Percentiles rank a stretch among this genome's conserved stretches.
These are phyloP conservation scores for Nannizziopsis arthrosporioides DNA, from an alignment of 2,329 filamentous ascomycete genomes.

Conservation along the genomic window DNA sequence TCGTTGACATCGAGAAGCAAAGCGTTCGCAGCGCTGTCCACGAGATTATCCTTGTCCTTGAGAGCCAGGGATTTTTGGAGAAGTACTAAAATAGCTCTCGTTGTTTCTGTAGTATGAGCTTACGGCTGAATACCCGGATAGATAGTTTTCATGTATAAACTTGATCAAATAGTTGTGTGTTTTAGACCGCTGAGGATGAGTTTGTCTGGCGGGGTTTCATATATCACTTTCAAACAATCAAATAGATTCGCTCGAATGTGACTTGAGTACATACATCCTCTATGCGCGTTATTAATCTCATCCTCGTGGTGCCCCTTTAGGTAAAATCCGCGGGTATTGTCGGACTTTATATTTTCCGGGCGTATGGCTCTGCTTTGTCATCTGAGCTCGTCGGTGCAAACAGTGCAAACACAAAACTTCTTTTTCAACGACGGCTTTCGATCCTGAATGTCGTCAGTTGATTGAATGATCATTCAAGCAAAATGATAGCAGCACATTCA, in stretches of 20 bases:
- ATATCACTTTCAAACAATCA: too few species aligned
- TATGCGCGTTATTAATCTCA: too few species aligned
- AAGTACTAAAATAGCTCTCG: slow-evolving; percentile 41
- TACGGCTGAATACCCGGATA: slow-evolving; percentile 9
- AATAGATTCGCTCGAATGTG: too few species aligned
- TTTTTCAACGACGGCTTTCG: slow-evolving; percentile 6
- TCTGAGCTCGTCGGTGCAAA: slow-evolving; percentile 9
- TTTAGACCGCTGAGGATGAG: slow-evolving; percentile 1
- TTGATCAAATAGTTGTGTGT: not conserved
- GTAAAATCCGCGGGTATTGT: too few species aligned
- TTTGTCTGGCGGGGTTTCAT: not conserved
- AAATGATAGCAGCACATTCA: slow-evolving; percentile 28
- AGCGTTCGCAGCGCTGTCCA: slow-evolving; percentile 87
- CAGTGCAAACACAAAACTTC: slow-evolving; percentile 10
- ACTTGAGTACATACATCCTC: too few species aligned
- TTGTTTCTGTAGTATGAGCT: slow-evolving; percentile 20
- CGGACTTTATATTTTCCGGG: not conserved
- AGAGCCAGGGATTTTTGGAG: slow-evolving; percentile 79
- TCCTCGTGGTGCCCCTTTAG: too few species aligned
- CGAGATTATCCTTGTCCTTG: slow-evolving; percentile 86
- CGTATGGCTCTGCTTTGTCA: not conserved
- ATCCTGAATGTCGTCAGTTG: not conserved
- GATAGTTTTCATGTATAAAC: slow-evolving; percentile 6
- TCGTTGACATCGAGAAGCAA: slow-evolving; percentile 75
- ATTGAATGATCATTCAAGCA: slow-evolving; percentile 13